Evolutionary conservation across 2,329 filamentous ascomycete genomes (phyloP).

Genomic region (Pseudogymnoascus sp.): DNA sequence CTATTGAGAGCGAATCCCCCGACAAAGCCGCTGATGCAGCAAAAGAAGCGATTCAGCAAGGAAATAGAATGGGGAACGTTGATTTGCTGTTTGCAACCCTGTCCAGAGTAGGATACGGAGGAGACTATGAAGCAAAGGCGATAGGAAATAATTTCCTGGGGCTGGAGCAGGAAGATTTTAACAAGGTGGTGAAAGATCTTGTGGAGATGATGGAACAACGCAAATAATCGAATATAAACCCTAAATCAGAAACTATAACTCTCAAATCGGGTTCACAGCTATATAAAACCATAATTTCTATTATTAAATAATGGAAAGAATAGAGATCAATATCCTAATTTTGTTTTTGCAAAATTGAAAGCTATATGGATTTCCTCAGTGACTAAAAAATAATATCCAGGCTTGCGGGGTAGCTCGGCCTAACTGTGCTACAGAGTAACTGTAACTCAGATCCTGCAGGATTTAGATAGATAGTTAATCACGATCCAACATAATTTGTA

Average conservation of each 20-base stretch:
- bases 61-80: not conserved
- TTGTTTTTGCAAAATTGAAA: not conserved
- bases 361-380: not conserved
- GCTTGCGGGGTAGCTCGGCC: not conserved
- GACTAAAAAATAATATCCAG: not conserved
- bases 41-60: not conserved
- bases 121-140: not conserved
- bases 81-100: not conserved
- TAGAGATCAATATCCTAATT: not conserved
- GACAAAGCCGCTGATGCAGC: not conserved
- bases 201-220: not conserved
- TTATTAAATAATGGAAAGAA: not conserved
- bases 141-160: not conserved
- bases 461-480: not conserved
- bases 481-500: not conserved
- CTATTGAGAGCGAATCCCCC: constrained; percentile 10
- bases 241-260: not conserved
- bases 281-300: not conserved
- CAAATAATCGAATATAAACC: not conserved
- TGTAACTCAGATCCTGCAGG: not conserved
- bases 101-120: not conserved
- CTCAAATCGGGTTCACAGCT: not conserved
- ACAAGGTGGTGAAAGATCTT: not conserved
- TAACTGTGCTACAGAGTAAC: not conserved
- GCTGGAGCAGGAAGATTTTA: not conserved